Evolutionary conservation across 225 moss, liverwort and hornwort species (phyloP).

Genomic region (Pleurozium schreberi): DNA sequence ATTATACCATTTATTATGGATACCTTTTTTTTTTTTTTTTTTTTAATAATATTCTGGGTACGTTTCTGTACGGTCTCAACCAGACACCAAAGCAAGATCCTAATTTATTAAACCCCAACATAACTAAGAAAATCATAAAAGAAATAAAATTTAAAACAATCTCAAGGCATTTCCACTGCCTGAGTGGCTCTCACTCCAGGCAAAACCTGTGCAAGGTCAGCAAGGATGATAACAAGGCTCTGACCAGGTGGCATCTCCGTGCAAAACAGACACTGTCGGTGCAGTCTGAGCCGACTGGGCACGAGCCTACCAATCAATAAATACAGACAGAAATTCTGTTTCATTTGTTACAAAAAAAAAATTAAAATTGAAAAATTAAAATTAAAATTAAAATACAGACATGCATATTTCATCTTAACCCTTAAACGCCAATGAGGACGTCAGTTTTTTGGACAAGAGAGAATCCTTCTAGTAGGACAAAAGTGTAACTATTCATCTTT

Average conservation of each 20-base stretch:
- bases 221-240: neutral
- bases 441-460: no score
- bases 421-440: no score
- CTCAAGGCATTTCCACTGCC: neutral
- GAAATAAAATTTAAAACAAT: no score
- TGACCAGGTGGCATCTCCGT: neutral
- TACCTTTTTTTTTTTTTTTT: fast-evolving
- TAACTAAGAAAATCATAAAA: neutral
- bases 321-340: neutral
- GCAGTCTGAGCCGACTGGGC: neutral
- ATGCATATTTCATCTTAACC: neutral
- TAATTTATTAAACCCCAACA: neutral
- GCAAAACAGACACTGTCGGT: neutral
- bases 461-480: no score
- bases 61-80: neutral
- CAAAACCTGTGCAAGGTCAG: neutral
- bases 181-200: neutral
- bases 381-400: neutral
- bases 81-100: neutral
- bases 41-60: no score
- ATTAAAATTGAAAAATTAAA: no score
- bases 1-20: neutral
- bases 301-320: neutral
- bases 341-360: no score
- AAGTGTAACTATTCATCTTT: no score